Conservation (phyloP, 495 filamentous ascomycete genomes). For the Symbiotaphrina buchneri region DNA sequence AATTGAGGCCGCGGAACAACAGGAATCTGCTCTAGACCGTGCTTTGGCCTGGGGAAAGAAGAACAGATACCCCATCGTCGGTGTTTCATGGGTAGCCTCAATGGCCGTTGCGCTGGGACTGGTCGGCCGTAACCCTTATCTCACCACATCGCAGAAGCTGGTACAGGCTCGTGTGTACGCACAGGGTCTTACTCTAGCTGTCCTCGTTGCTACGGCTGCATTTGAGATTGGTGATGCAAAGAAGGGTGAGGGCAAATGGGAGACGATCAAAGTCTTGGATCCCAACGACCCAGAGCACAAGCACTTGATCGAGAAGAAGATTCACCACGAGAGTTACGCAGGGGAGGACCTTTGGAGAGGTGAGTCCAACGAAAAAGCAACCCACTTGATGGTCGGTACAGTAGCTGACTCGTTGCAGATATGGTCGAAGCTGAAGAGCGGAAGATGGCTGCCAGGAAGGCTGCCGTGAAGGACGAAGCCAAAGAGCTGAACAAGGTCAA, state of each 20-base stretch:
- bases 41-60: constrained; percentile 38
- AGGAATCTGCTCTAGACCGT: constrained; percentile 30
- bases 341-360: constrained; percentile 79
- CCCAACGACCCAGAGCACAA: constrained; percentile 48
- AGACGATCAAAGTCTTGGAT: constrained; percentile 49
- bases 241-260: constrained; percentile 51
- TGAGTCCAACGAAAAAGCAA: constrained; percentile 15
- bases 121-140: constrained; percentile 56
- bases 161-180: constrained; percentile 96
- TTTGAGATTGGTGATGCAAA: constrained; percentile 75
- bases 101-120: constrained; percentile 59
- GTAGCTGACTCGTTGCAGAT: constrained; percentile 7
- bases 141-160: constrained; percentile 66
- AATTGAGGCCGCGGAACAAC: constrained; percentile 20
- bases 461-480: constrained; percentile 8
- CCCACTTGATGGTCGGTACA: background rate
- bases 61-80: constrained; percentile 80
- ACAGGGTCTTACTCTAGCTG: constrained; percentile 81
- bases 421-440: constrained; percentile 19
- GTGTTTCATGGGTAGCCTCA: constrained; percentile 57
- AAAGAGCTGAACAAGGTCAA: constrained; percentile 6
- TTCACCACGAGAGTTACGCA: constrained; percentile 48
- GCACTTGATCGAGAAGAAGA: constrained; percentile 46
- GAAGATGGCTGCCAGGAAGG: constrained; percentile 13
- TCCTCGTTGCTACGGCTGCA: constrained; percentile 66